Conservation (phyloP, 345 rosid species). For the Angophora floribunda region DNA sequence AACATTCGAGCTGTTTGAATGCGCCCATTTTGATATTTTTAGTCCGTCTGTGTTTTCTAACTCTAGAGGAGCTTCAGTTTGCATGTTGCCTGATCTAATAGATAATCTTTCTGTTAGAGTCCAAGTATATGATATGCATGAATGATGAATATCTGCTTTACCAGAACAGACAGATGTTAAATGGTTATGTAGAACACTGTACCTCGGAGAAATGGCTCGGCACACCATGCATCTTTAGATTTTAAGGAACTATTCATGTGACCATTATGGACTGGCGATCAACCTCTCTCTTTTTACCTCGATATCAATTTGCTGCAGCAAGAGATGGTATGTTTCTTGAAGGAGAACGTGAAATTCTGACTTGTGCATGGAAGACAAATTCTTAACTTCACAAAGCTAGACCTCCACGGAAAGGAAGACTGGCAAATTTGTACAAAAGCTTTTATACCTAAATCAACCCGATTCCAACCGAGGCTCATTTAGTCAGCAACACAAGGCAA, state of each 20-base stretch:
- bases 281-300: neutral
- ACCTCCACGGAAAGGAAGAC: neutral
- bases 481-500: neutral
- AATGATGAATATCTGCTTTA: neutral
- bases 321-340: constrained; percentile 64
- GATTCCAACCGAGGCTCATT: neutral
- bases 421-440: neutral
- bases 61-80: neutral
- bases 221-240: neutral
- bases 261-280: neutral
- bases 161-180: neutral
- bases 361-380: neutral
- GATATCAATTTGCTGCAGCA: constrained; percentile 44
- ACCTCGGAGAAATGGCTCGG: neutral
- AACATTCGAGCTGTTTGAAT: neutral
- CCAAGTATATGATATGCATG: neutral
- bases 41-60: neutral
- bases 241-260: neutral
- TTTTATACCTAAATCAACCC: neutral
- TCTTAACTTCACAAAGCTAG: neutral
- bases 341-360: constrained; percentile 65
- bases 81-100: neutral
- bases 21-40: neutral
- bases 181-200: neutral
- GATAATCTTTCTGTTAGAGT: neutral